Conservation (phyloP, 2,329 filamentous ascomycete genomes). For the Colletotrichum lindemuthianum region DNA sequence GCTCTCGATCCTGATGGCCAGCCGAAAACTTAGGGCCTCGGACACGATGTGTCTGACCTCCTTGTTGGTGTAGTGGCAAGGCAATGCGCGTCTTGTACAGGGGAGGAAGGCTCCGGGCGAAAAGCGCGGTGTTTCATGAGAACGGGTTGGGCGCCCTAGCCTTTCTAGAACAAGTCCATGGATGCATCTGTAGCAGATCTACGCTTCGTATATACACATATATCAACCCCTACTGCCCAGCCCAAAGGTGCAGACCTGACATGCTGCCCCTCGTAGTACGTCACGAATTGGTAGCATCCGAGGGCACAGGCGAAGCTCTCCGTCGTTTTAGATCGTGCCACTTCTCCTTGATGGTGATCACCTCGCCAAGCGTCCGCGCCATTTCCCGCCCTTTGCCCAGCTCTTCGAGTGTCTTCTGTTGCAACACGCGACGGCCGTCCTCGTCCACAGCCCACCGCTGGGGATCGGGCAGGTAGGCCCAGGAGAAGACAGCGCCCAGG, state of each 20-base stretch:
- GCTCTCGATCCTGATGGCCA: conserved; percentile 23
- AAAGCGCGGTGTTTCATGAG: no score
- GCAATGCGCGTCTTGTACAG: no score
- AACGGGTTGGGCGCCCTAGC: no score
- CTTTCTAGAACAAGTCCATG: no score
- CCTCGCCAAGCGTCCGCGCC: conserved; percentile 55
- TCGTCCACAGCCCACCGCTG: conserved; percentile 53
- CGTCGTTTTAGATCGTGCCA: conserved; percentile 50
- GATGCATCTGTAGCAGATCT: no score
- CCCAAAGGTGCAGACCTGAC: no score
- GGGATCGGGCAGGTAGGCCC: conserved; percentile 61
- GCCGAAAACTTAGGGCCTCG: neutral
- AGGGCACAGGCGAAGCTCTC: conserved; percentile 35
- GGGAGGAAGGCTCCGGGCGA: no score
- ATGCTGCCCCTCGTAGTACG: no score
- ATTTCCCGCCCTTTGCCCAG: conserved; percentile 59
- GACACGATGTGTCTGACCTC: neutral
- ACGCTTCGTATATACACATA: no score
- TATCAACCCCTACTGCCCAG: no score
- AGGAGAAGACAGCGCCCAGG: conserved; percentile 60
- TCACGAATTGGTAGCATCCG: conserved; percentile 16
- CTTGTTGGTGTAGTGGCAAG: no score
- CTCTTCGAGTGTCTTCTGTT: conserved; percentile 61
- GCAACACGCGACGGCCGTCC: conserved; percentile 48
- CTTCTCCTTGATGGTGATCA: conserved; percentile 56